A percentile compares a stretch with the other conserved stretches of the same genome.
These are phyloP conservation scores for Fusarium brachygibbosum DNA, from an alignment of 2,329 filamentous ascomycete genomes.

Conservation along the genomic window DNA sequence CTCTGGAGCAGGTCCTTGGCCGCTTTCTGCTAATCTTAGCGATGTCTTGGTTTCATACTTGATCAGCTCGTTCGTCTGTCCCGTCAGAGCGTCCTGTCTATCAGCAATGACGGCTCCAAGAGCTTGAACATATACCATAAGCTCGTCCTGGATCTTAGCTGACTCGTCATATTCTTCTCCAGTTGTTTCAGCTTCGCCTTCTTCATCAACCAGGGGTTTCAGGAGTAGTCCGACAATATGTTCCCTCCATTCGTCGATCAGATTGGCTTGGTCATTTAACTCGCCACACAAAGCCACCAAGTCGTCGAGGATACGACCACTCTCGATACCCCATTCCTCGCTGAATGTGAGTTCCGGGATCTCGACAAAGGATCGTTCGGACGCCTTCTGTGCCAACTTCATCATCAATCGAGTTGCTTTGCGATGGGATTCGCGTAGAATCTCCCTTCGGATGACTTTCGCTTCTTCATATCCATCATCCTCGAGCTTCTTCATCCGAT, in stretches of 20 bases:
- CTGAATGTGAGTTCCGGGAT: constrained; percentile 70
- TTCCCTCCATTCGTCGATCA: constrained; percentile 81
- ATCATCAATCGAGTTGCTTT: constrained; percentile 68
- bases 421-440: constrained; percentile 69
- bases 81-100: constrained; percentile 80
- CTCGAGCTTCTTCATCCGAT: constrained; percentile 77
- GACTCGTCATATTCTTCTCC: constrained; percentile 93
- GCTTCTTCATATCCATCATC: constrained; percentile 81
- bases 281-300: constrained; percentile 74
- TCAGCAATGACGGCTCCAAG: constrained; percentile 83
- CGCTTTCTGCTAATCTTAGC: constrained; percentile 69
- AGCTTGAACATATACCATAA: constrained; percentile 87
- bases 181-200: constrained; percentile 78
- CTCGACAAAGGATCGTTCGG: constrained; percentile 68
- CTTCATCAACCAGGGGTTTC: constrained; percentile 84
- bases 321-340: constrained; percentile 77
- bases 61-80: constrained; percentile 80
- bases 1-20: constrained; percentile 78
- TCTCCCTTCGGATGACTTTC: constrained; percentile 81
- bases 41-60: constrained; percentile 78
- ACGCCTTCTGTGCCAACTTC: constrained; percentile 67
- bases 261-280: constrained; percentile 78
- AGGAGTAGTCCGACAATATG: constrained; percentile 79
- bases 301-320: constrained; percentile 72
- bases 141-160: constrained; percentile 87